Percentiles rank a stretch among this genome's conserved stretches.
Conservation (phyloP, 2,329 filamentous ascomycete genomes). For the Phoma sp. region DNA sequence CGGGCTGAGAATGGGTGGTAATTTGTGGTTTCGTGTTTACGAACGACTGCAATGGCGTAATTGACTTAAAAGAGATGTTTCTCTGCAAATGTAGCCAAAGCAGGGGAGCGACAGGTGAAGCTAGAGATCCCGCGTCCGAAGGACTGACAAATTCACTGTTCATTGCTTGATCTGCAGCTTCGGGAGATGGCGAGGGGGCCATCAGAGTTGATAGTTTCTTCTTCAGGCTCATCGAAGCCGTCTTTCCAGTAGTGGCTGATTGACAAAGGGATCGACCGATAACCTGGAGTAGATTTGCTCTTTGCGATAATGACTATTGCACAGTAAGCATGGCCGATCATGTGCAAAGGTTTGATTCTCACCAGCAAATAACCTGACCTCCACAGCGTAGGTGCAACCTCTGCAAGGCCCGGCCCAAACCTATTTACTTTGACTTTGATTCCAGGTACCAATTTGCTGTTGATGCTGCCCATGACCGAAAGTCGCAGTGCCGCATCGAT, state of each 20-base stretch:
- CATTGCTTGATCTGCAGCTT: not conserved
- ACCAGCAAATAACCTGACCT: slow-evolving; percentile 46
- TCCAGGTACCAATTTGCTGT: slow-evolving; percentile 26
- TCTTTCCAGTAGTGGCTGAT: slow-evolving; percentile 3
- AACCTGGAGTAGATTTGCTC: slow-evolving; percentile 48
- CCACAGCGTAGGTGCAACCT: slow-evolving; percentile 51
- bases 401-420: slow-evolving; percentile 42
- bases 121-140: not conserved
- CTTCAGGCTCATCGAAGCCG: slow-evolving; percentile 22
- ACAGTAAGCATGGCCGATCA: not conserved
- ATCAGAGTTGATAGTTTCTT: slow-evolving; percentile 20
- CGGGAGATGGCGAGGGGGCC: not conserved
- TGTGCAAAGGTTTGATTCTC: slow-evolving; percentile 7
- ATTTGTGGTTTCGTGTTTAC: not conserved
- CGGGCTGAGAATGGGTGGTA: not conserved
- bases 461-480: slow-evolving; percentile 40
- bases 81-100: slow-evolving; percentile 27
- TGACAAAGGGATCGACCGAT: slow-evolving; percentile 45
- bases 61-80: slow-evolving; percentile 12
- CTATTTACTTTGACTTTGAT: slow-evolving; percentile 43
- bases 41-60: slow-evolving; percentile 15
- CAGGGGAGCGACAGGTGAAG: slow-evolving; percentile 1
- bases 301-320: slow-evolving; percentile 38
- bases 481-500: slow-evolving; percentile 48
- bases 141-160: not conserved